These are phyloP conservation scores for Pezicula carpinea DNA, from an alignment of 2,329 filamentous ascomycete genomes.

Conservation along the genomic window DNA sequence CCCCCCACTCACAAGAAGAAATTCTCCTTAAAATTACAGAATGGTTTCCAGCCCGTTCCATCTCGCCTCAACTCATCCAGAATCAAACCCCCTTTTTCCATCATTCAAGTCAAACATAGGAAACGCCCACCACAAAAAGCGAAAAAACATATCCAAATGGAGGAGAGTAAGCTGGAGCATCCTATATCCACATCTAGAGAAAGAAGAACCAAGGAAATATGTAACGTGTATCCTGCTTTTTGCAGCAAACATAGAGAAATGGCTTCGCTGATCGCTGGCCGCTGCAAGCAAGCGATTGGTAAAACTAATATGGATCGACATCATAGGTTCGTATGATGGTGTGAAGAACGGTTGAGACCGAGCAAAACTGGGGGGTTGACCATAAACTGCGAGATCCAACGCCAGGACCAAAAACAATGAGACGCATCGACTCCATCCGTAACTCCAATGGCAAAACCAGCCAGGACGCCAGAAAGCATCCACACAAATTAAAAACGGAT, in stretches of 20 bases:
- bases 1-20: neutral
- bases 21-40: slow-evolving; percentile 20
- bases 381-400: too few relatives aligned
- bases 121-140: slow-evolving; percentile 3
- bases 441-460: neutral
- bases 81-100: neutral
- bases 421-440: too few relatives aligned
- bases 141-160: slow-evolving; percentile 3
- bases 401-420: too few relatives aligned
- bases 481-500: neutral
- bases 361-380: too few relatives aligned
- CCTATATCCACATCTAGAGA: neutral
- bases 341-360: neutral
- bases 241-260: slow-evolving; percentile 1
- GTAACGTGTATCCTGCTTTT: neutral
- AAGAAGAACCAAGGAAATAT: neutral
- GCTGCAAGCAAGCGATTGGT: neutral
- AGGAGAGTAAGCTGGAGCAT: neutral
- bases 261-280: too few relatives aligned
- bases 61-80: neutral
- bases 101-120: slow-evolving; percentile 7
- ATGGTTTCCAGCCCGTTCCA: slow-evolving; percentile 9
- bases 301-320: neutral
- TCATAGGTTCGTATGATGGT: neutral
- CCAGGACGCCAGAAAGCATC: slow-evolving; percentile 1